These are phyloP conservation scores for Talaromyces sp. DNA, from an alignment of 2,329 filamentous ascomycete genomes.

Conservation along the genomic window DNA sequence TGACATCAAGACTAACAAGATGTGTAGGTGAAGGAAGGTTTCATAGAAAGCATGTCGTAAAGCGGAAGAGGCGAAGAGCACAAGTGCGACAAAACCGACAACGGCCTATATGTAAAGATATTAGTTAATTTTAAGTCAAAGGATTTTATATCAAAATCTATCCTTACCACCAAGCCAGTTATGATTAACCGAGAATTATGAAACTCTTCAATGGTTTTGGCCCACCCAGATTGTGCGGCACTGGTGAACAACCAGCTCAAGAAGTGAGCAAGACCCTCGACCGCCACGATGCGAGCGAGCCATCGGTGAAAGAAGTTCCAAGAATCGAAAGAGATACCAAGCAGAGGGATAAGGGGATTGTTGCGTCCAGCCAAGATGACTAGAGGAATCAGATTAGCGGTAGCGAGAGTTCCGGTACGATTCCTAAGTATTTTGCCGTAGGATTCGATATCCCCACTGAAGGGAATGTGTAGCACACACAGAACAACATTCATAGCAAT, in stretches of 20 bases:
- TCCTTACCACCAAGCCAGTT: slow-evolving; percentile 45
- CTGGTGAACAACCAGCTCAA: slow-evolving; percentile 68
- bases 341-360: slow-evolving; percentile 76
- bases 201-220: slow-evolving; percentile 30
- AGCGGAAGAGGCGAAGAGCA: slow-evolving; percentile 70
- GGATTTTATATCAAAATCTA: neutral
- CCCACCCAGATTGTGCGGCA: slow-evolving; percentile 42
- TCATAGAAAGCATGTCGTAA: slow-evolving; percentile 95
- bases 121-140: neutral
- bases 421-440: slow-evolving; percentile 42
- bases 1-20: slow-evolving; percentile 65
- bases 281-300: slow-evolving; percentile 68
- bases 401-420: slow-evolving; percentile 70
- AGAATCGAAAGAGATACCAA: slow-evolving; percentile 86
- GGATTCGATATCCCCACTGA: slow-evolving; percentile 31
- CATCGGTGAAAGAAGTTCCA: slow-evolving; percentile 87
- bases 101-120: slow-evolving; percentile 27
- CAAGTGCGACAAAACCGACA: slow-evolving; percentile 62
- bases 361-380: slow-evolving; percentile 84
- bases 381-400: slow-evolving; percentile 84
- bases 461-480: slow-evolving; percentile 50
- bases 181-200: slow-evolving; percentile 33
- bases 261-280: slow-evolving; percentile 67
- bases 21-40: slow-evolving; percentile 86
- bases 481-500: slow-evolving; percentile 46